Evolutionary conservation across 1,284 basidiomycete species (phyloP).

Genomic region (Gomphus bonarii): DNA sequence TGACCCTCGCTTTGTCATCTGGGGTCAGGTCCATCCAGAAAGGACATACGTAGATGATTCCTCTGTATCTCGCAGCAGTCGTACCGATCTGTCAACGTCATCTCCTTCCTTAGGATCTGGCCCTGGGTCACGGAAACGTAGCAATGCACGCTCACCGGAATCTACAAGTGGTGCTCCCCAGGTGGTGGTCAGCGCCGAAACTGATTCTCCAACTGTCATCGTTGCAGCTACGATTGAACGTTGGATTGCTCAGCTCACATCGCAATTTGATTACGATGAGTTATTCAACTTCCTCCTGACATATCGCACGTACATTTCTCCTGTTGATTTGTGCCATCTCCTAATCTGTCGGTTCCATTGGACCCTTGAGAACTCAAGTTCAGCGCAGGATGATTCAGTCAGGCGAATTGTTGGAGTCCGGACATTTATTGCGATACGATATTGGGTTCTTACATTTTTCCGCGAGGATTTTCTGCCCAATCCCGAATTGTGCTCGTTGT

Average conservation of each 20-base stretch:
- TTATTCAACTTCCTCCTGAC: conserved; percentile 82
- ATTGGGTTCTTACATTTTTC: conserved; percentile 84
- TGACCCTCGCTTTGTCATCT: conserved; percentile 81
- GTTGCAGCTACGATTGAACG: conserved; percentile 83
- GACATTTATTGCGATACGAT: conserved; percentile 78
- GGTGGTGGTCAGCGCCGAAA: conserved; percentile 14
- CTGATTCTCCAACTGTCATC: conserved; percentile 39
- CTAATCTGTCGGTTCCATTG: conserved; percentile 81
- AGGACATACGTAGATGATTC: conserved; percentile 10
- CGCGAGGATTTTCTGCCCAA: conserved; percentile 78
- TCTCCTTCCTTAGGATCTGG: not conserved
- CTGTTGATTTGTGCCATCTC: conserved; percentile 66
- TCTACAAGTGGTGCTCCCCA: conserved; percentile 1
- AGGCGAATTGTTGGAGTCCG: conserved; percentile 72
- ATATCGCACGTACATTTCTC: conserved; percentile 71
- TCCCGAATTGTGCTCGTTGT: conserved; percentile 55
- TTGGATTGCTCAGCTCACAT: conserved; percentile 83
- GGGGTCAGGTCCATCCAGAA: conserved; percentile 53
- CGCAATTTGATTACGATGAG: conserved; percentile 73
- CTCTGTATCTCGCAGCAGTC: conserved; percentile 34
- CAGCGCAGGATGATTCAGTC: conserved; percentile 49
- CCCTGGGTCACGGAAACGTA: conserved; percentile 2
- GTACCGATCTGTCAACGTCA: conserved; percentile 25
- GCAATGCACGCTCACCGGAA: conserved; percentile 6
- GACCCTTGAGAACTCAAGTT: conserved; percentile 53